Base-by-base conservation (phyloP, 768 basidiomycete species). In the Auricularia auricula-judae region DNA sequence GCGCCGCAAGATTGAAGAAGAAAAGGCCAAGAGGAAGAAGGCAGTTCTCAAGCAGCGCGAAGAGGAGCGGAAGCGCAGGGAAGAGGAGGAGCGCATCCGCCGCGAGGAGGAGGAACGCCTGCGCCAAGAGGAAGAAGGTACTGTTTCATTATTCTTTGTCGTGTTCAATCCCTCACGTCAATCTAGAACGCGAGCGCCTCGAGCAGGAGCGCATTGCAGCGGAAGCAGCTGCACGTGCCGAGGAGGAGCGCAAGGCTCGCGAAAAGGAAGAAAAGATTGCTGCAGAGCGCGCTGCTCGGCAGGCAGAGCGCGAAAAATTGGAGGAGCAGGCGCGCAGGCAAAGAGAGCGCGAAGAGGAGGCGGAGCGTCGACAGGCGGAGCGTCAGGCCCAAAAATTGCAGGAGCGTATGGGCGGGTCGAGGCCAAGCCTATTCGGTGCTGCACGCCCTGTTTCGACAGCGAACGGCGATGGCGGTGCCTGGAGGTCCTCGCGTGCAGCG, bases 1-100 rank as follows among this genome's bases (percentile, higher is more conserved):
- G 2, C 70, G 76, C 68, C 78, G 76, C 74, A 93, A 87, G 81
- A 85, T 93, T 63, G 86, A 85, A 66, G 86, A 90, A 71, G 93
- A 95, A 78, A 95, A 93, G 80, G 81, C 81, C 59, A 88, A 86
- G 80, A 79, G 87, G 68, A 79, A 79, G 66, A 80, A 80, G 66
- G 75, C 76, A 14, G 75, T 91, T 53, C 65, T 87, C 35, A 83
- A 85, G 67, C 77, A 79, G 65, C 76, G 85, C 67, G 86, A 83
- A 70, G 87, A 84, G 72, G 81, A 88, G 74, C 75, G 77, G 33
- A 68, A 71, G 53, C 68, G 68, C 36, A 65, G 54, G 42, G 84
- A 82, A 68, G 75, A 73, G 43, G 80, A 81, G 68, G 79, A 76
- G 62, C 67, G 68, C 14, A 58, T 64, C 47, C 67, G 65, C n/a